Conservation (phyloP, 1,284 basidiomycete species). For the Irpex lacteus region DNA sequence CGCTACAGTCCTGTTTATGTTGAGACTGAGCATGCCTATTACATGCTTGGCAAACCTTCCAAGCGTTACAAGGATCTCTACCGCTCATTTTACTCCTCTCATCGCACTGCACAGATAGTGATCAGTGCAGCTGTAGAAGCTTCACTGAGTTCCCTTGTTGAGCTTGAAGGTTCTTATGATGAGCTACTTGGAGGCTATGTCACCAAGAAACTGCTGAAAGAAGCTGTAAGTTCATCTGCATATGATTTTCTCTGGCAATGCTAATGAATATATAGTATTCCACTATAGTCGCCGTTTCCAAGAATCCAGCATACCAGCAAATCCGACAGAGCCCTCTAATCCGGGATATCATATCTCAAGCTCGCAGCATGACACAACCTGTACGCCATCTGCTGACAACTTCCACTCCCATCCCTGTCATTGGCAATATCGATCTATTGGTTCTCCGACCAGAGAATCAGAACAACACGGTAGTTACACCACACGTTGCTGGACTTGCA, state of each 20-base stretch:
- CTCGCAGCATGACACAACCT: neutral
- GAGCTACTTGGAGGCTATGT: constrained; percentile 6
- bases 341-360: neutral
- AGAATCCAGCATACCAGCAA: neutral
- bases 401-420: neutral
- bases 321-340: neutral
- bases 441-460: constrained; percentile 54
- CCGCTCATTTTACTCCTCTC: constrained; percentile 45
- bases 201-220: constrained; percentile 9
- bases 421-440: constrained; percentile 47
- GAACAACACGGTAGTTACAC: constrained; percentile 57
- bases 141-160: neutral
- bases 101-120: constrained; percentile 45
- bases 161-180: constrained; percentile 13
- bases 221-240: constrained; percentile 14
- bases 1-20: constrained; percentile 53
- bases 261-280: constrained; percentile 2
- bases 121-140: constrained; percentile 22
- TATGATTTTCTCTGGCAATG: neutral
- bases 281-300: constrained; percentile 9
- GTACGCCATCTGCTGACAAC: neutral
- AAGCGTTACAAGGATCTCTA: constrained; percentile 43
- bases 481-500: constrained; percentile 49
- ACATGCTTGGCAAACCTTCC: constrained; percentile 50
- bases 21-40: constrained; percentile 59